These are phyloP conservation scores for Globisporangium parvum DNA, from an alignment of 352 stramenopile genomes.

Conservation along the genomic window DNA sequence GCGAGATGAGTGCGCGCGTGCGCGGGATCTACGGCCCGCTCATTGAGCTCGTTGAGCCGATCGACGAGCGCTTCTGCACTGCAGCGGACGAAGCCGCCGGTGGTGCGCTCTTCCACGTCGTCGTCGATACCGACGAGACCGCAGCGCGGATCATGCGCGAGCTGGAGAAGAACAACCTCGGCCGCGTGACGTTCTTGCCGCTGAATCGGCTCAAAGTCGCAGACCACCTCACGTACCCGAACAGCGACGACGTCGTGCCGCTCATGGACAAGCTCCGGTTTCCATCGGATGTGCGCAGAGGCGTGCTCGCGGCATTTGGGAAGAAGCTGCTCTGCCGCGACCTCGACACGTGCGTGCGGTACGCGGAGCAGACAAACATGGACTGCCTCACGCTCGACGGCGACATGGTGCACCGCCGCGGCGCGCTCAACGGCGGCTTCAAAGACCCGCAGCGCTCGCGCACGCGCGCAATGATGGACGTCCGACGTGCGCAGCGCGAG, in stretches of 20 bases:
- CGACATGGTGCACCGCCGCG: conserved; percentile 95
- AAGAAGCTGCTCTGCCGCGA: conserved; percentile 96
- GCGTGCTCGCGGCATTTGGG: conserved; percentile 95
- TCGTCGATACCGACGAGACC: conserved; percentile 98
- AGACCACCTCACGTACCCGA: conserved; percentile 64
- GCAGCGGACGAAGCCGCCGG: conserved; percentile 95
- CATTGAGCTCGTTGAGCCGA: conserved; percentile 92
- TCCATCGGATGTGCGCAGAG: conserved; percentile 79
- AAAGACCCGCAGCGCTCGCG: conserved; percentile 86
- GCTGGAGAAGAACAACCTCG: conserved; percentile 91
- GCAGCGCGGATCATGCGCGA: conserved; percentile 92
- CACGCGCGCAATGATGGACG: conserved; percentile 77
- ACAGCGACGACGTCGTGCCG: conserved; percentile 78
- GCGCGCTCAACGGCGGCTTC: conserved; percentile 96
- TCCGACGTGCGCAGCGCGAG: conserved; percentile 67
- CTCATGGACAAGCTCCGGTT: conserved; percentile 86
- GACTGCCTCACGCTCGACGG: conserved; percentile 98
- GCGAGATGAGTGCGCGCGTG: conserved; percentile 81
- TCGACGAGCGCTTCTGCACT: conserved; percentile 90
- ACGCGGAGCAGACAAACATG: conserved; percentile 85
- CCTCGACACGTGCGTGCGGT: conserved; percentile 85
- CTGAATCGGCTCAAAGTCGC: conserved; percentile 89
- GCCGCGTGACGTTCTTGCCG: conserved; percentile 97
- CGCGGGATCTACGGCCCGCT: conserved; percentile 92
- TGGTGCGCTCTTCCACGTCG: conserved; percentile 96